A percentile compares a stretch with the other conserved stretches of the same genome.
These are phyloP conservation scores for Drechslerella stenobrocha DNA, from an alignment of 2,329 filamentous ascomycete species.

Conservation along the genomic window DNA sequence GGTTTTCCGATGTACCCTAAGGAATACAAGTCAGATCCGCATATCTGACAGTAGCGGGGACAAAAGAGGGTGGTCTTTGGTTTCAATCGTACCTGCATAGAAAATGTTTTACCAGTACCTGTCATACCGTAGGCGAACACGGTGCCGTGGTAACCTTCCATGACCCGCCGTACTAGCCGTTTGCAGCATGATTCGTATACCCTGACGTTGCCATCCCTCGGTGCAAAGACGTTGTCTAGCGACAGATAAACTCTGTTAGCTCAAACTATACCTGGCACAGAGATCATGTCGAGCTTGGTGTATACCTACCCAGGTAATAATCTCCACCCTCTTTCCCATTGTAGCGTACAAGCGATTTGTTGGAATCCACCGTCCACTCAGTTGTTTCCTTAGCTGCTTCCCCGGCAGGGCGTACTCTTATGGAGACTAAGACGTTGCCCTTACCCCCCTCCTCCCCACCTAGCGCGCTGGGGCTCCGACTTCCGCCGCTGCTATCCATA, in stretches of 20 bases:
- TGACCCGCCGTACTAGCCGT: slow-evolving; percentile 88
- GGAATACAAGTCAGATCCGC: background rate
- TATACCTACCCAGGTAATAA: slow-evolving; percentile 77
- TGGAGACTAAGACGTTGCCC: slow-evolving; percentile 93
- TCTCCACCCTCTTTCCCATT: slow-evolving; percentile 87
- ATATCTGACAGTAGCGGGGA: background rate
- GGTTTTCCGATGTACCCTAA: slow-evolving; percentile 58
- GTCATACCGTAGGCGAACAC: slow-evolving; percentile 99
- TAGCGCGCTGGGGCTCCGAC: slow-evolving; percentile 49
- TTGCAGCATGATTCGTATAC: slow-evolving; percentile 96
- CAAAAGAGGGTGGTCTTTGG: background rate
- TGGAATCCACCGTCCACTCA: slow-evolving; percentile 90
- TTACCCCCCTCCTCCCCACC: slow-evolving; percentile 66
- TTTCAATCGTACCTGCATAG: slow-evolving; percentile 80
- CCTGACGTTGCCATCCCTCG: slow-evolving; percentile 87
- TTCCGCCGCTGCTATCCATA: slow-evolving; percentile 28
- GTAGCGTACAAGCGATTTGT: slow-evolving; percentile 78
- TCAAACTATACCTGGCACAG: slow-evolving; percentile 33
- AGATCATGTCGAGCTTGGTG: slow-evolving; percentile 30
- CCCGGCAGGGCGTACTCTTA: slow-evolving; percentile 82
- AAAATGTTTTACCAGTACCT: slow-evolving; percentile 97
- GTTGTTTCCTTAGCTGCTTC: slow-evolving; percentile 64
- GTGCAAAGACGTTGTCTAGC: slow-evolving; percentile 91
- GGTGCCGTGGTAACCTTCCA: slow-evolving; percentile 98
- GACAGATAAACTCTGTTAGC: slow-evolving; percentile 21